phyloP scores from a whole-genome alignment of 441 rosid genomes.

The Melastoma candidum region DNA sequence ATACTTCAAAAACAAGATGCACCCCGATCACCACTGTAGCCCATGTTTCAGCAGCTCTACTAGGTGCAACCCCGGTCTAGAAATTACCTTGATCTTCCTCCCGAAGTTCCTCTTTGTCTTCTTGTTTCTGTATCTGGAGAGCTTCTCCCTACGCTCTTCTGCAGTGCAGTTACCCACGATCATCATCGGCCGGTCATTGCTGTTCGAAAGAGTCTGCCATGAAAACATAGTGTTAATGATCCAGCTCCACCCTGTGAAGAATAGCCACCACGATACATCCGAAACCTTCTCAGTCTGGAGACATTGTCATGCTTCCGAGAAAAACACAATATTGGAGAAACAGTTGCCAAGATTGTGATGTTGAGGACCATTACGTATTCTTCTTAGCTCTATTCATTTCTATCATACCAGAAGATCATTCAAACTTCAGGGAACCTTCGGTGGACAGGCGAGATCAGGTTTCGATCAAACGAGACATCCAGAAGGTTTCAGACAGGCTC shows the following conservation, averaged over 20 bases:
- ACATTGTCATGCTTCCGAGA: conserved; percentile 20
- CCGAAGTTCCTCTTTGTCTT: conserved; percentile 91
- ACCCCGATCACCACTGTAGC: too few relatives aligned
- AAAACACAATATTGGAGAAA: too few relatives aligned
- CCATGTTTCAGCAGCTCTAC: too few relatives aligned
- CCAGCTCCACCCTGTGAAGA: conserved; percentile 39
- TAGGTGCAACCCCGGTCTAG: too few relatives aligned
- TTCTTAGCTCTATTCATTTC: too few relatives aligned
- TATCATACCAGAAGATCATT: too few relatives aligned
- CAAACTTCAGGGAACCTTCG: too few relatives aligned
- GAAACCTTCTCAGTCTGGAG: conserved; percentile 32
- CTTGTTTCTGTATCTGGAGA: conserved; percentile 90
- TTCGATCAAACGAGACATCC: too few relatives aligned
- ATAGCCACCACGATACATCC: conserved; percentile 31
- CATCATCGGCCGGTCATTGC: conserved; percentile 29
- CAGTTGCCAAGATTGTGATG: too few relatives aligned
- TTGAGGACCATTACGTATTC: too few relatives aligned
- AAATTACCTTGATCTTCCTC: conserved; percentile 80
- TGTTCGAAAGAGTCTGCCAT: conserved; percentile 51
- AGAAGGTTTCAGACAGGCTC: too few relatives aligned
- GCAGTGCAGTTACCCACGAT: conserved; percentile 37
- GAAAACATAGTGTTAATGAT: conserved; percentile 43
- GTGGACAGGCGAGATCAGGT: too few relatives aligned
- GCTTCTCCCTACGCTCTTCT: conserved; percentile 92
- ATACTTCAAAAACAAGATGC: conserved; percentile 5